Evolutionary conservation across 768 basidiomycete species (phyloP).

Genomic region (Lyophyllum decastes): DNA sequence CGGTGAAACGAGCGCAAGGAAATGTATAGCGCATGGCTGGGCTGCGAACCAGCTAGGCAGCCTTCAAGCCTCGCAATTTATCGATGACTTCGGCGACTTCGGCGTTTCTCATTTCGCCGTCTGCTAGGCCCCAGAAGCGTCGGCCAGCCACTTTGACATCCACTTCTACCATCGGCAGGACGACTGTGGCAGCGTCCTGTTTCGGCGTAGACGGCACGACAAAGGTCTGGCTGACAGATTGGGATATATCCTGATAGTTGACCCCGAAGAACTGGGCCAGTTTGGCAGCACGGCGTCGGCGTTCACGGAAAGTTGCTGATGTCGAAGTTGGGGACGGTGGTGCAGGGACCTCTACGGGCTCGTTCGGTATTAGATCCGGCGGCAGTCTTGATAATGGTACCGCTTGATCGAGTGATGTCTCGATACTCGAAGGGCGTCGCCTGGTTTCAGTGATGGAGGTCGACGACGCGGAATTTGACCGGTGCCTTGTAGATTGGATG

Average conservation of each 20-base stretch:
- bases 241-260: conserved; percentile 43
- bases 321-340: background rate
- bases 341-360: background rate
- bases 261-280: conserved; percentile 61
- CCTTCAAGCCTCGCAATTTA: conserved; percentile 44
- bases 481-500: conserved; percentile 4
- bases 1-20: background rate
- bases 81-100: conserved; percentile 44
- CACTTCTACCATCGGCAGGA: conserved; percentile 24
- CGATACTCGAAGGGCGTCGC: background rate
- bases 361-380: background rate
- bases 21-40: background rate
- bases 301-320: conserved; percentile 13
- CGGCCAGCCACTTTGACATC: conserved; percentile 40
- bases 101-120: conserved; percentile 32
- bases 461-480: conserved; percentile 16
- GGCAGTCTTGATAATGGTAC: background rate
- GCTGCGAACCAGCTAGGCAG: conserved; percentile 13
- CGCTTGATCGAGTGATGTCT: background rate
- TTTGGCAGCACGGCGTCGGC: conserved; percentile 50
- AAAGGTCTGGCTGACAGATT: conserved; percentile 18
- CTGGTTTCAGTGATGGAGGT: background rate
- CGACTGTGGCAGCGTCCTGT: background rate
- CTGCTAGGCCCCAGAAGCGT: conserved; percentile 41
- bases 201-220: background rate